Percentiles rank a stretch among this genome's conserved stretches.
Evolutionary conservation across 208 protist genomes (phyloP).

Genomic region (Histomonas meleagridis): DNA sequence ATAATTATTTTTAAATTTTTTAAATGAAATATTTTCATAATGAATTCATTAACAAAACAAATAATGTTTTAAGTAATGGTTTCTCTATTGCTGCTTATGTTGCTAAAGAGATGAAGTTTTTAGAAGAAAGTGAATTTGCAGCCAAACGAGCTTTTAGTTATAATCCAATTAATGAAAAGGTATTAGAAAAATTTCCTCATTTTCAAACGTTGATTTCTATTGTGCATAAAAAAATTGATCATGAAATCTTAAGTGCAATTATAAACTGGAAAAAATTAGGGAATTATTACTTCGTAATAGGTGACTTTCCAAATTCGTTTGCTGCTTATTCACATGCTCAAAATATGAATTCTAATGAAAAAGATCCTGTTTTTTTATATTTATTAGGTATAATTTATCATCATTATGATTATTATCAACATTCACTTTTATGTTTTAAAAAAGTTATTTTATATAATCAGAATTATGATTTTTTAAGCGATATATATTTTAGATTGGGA

Average conservation of each 20-base stretch:
- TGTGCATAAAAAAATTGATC: not conserved
- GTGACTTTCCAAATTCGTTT: slow-evolving; percentile 7
- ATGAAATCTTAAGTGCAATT: not conserved
- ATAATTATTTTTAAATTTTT: no score
- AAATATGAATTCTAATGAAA: not conserved
- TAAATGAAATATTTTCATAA: no score
- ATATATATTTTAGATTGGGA: not conserved
- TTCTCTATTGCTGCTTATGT: not conserved
- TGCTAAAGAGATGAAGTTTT: not conserved
- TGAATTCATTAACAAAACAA: no score
- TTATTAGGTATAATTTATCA: not conserved
- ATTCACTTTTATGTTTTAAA: not conserved
- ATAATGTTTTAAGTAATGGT: no score
- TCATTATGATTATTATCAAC: not conserved
- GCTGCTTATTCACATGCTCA: not conserved
- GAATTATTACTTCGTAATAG: not conserved
- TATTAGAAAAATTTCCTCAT: not conserved
- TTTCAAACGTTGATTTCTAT: not conserved
- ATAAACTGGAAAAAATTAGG: not conserved
- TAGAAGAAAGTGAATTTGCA: not conserved
- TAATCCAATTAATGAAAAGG: not conserved
- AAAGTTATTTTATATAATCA: not conserved
- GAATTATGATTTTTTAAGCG: not conserved
- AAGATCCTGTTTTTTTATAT: not conserved
- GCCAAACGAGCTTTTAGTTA: not conserved